Base-by-base conservation (phyloP, 495 filamentous ascomycete genomes). In the Staphylotrichum tortipilum region DNA sequence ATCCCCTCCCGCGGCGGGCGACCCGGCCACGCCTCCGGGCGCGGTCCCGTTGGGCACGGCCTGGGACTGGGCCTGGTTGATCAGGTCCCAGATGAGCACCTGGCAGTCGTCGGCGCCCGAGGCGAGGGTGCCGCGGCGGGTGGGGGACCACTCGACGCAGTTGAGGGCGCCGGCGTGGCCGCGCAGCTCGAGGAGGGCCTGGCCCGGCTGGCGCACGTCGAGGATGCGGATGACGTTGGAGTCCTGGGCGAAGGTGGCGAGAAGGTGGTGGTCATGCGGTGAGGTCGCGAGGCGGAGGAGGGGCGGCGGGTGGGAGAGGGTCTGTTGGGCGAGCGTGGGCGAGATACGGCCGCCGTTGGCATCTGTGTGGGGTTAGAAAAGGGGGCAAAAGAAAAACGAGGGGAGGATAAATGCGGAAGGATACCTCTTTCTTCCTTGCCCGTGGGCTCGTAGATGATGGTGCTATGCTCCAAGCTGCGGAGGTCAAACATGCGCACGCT, bases 401-500 rank as follows among this genome's bases (percentile, higher is more conserved):
- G 31, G 23, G 5, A 42, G 8, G 29, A 9, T 14, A n/a, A 11
- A 3, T n/a, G 2, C n/a, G 5, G 31, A 26, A 7, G 51, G 69
- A 53, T 75, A 91, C 88, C 77, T 70, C 87, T 85, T 33, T 94
- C 90, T 44, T 82, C 82, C 67, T 91, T 95, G 45, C 87, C 83
- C 3, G 86, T 86, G 10, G 92, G 92, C 64, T 99, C 92, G 62
- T 99, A 99, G 55, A 99, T 99, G 58, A 99, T 99, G 43, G 92
- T 99, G 55, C 88, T 95, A 65, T 99, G 92, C 61, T 99, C 92
- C 21, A 99, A 72, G 63, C 91, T 96, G 53, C 92, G 78, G 14
- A 99, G 79, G 63, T 99, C 92, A 65, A 99, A 99, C 92, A 99
- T 99, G 47, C 92, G 80, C 34, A 99, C 92, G 67, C 91, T 96